Conservation (phyloP, 2,329 filamentous ascomycete species). For the Microsporum audouinii region DNA sequence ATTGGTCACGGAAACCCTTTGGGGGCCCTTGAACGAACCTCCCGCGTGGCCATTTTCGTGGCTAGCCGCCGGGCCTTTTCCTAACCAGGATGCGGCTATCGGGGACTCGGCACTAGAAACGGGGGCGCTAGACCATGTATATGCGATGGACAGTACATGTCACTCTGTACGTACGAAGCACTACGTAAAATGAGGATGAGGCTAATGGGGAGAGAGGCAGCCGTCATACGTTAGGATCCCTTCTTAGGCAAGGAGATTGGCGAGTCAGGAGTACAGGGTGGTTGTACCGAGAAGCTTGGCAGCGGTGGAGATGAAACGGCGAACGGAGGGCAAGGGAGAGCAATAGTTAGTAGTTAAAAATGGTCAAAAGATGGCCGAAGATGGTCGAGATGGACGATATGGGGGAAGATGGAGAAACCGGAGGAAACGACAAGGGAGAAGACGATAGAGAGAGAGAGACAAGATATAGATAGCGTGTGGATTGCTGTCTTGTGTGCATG, state of each 20-base stretch:
- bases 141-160: neutral
- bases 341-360: neutral
- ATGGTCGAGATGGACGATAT: neutral
- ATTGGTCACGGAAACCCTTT: neutral
- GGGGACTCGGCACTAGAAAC: neutral
- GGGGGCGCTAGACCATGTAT: neutral
- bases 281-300: slow-evolving; percentile 6
- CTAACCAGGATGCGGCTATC: slow-evolving; percentile 1
- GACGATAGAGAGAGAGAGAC: neutral
- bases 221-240: neutral
- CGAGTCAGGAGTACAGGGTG: neutral
- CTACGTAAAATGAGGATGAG: slow-evolving; percentile 1
- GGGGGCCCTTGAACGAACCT: neutral
- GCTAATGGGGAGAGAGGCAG: neutral
- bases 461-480: neutral
- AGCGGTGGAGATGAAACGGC: neutral
- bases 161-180: neutral
- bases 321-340: neutral
- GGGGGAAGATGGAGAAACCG: neutral
- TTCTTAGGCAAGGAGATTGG: neutral
- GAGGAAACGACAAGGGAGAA: neutral
- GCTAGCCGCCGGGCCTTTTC: neutral
- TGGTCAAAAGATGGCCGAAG: neutral
- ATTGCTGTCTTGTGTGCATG: neutral
- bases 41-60: neutral